Evolutionary conservation across 2,329 filamentous ascomycete genomes (phyloP).

Genomic region (Stachybotrys chlorohalonatus): DNA sequence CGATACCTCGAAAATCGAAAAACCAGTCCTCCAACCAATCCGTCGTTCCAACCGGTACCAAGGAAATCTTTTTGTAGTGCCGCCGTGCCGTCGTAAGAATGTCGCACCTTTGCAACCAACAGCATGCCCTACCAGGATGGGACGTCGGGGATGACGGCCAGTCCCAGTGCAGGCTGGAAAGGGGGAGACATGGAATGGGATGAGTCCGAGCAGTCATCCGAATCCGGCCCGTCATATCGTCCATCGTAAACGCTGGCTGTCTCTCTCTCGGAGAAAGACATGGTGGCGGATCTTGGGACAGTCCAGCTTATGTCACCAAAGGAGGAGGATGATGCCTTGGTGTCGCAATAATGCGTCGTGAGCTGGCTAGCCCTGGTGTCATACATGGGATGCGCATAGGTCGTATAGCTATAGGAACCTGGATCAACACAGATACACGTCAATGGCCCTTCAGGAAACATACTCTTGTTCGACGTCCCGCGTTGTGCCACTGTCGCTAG

Average conservation of each 20-base stretch:
- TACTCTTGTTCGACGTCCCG: not conserved
- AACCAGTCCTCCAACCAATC: no score
- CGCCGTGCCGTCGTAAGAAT: no score
- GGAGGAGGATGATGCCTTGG: not conserved
- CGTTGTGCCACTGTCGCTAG: not conserved
- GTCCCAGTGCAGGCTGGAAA: not conserved
- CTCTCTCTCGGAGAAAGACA: not conserved
- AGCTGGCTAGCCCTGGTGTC: not conserved
- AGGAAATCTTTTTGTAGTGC: no score
- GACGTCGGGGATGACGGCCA: no score
- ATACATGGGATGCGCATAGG: not conserved
- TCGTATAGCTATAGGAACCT: not conserved
- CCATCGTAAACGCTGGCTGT: not conserved
- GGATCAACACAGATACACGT: not conserved
- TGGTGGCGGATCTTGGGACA: not conserved
- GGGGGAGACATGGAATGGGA: not conserved
- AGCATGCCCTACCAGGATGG: not conserved
- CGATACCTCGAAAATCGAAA: no score
- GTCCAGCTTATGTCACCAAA: not conserved
- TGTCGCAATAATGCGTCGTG: not conserved
- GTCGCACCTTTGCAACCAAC: no score
- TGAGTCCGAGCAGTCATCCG: not conserved
- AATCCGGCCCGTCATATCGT: not conserved
- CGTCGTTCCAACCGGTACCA: no score
- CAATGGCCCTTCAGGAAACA: not conserved